These are phyloP conservation scores for Arabidopsis hybrid DNA, from an alignment of 441 rosid species.

Conservation along the genomic window DNA sequence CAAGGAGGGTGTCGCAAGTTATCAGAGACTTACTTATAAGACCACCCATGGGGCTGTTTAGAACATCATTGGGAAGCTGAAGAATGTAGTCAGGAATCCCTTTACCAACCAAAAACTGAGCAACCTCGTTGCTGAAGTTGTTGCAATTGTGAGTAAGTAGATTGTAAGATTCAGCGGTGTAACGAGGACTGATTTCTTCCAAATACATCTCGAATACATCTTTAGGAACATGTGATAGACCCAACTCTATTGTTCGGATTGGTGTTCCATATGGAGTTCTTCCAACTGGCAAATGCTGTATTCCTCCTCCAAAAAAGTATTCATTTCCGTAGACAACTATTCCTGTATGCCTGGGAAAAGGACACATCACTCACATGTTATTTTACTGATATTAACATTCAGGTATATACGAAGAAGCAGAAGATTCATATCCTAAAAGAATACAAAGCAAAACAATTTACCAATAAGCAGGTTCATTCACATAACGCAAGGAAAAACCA, in stretches of 20 bases:
- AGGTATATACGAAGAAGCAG: neutral
- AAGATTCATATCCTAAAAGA: neutral
- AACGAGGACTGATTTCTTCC: conserved; percentile 86
- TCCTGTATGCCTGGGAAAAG: conserved; percentile 82
- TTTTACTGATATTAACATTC: neutral
- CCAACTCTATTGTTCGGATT: conserved; percentile 74
- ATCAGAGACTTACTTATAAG: conserved; percentile 67
- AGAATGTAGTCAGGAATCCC: conserved; percentile 85
- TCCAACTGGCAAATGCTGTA: conserved; percentile 71
- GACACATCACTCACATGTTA: conserved; percentile 12
- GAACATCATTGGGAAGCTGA: conserved; percentile 83
- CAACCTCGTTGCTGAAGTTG: conserved; percentile 90
- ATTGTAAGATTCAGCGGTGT: conserved; percentile 82
- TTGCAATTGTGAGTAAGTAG: conserved; percentile 91
- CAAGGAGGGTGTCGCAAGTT: neutral
- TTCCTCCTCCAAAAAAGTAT: conserved; percentile 91
- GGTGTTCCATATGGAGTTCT: conserved; percentile 84
- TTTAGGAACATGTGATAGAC: conserved; percentile 80
- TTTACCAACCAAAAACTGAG: conserved; percentile 86
- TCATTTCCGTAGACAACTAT: conserved; percentile 82
- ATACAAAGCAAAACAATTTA: neutral
- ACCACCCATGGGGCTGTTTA: conserved; percentile 96
- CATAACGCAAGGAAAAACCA: neutral
- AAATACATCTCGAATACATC: conserved; percentile 87
- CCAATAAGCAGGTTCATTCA: neutral